These are phyloP conservation scores for Hypomyces rosellus DNA, from an alignment of 2,329 filamentous ascomycete species.

Conservation along the genomic window DNA sequence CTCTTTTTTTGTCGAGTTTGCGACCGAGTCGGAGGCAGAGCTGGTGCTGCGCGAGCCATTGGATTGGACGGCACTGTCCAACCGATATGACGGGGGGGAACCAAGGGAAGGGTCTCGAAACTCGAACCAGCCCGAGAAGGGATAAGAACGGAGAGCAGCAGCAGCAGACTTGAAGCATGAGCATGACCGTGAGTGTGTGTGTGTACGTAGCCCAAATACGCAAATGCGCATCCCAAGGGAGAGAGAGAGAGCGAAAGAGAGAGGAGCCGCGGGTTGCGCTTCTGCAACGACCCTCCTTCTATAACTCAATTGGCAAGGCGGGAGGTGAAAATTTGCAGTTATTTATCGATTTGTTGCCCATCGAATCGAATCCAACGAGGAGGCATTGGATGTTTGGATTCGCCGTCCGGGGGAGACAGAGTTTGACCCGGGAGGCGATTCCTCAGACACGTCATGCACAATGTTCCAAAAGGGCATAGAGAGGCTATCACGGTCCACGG, in stretches of 20 bases:
- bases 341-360: no score
- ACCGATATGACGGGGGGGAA: background rate
- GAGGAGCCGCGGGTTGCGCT: conserved; percentile 6
- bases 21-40: conserved; percentile 10
- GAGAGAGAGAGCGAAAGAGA: no score
- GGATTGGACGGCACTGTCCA: conserved; percentile 4
- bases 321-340: background rate
- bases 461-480: no score
- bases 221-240: no score
- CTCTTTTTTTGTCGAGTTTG: background rate
- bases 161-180: background rate
- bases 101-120: conserved; percentile 2
- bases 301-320: background rate
- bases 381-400: no score
- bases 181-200: no score
- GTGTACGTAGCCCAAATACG: no score
- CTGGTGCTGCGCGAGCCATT: conserved; percentile 8
- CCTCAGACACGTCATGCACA: no score
- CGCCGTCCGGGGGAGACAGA: no score
- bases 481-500: no score
- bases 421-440: no score
- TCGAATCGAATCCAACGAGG: no score
- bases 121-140: conserved; percentile 4
- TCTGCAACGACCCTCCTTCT: background rate
- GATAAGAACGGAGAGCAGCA: background rate